Evolutionary conservation across 176 grass and related monocot species (phyloP), one percentile per base, ranked within the genome.

Genomic region (Avena eriantha): DNA sequence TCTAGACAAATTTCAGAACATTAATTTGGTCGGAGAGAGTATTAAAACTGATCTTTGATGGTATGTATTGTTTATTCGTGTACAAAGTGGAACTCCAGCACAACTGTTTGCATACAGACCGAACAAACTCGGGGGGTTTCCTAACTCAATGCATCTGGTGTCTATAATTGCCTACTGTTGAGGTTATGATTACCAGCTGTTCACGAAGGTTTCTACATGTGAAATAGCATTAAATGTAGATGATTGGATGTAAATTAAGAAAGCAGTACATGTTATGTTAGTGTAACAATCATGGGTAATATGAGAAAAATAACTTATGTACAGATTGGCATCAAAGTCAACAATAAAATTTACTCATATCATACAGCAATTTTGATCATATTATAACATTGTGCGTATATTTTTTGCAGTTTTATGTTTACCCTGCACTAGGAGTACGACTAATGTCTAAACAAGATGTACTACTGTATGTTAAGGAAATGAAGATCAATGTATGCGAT

Each of bases 401-500:
- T 18, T 50, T 34, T 58, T 79, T 65, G 53, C 57, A 91, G 90
- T 91, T 83, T 77, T 88, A 88, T 81, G 54, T 82, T 46, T 8
- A 88, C 39, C 31, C 77, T 10, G 22, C 22, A 18, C 77, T 45
- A 15, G 63, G 31, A 77, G 18, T 74, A 10, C 65, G 78, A 72
- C n/a, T 85, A 2, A 81, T 55, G 46, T 85, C 77, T 18, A 91
- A 88, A 58, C 33, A 88, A 88, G 82, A 91, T 76, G 82, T 91
- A 64, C 31, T 88, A 43, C 64, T 55, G 9, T 91, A 82, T 85
- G 45, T 71, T n/a, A 85, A 82, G 41, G 67, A 81, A 41, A 51
- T 39, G 22, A 82, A 77, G 77, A n/a, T 88, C 57, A 46, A 76
- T 3, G 26, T 1, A 6, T 88, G 39, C 54, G 50, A 88, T 63